Evolutionary conservation across 306 rosid species (phyloP).

Genomic region (Psophocarpus tetragonolobus): DNA sequence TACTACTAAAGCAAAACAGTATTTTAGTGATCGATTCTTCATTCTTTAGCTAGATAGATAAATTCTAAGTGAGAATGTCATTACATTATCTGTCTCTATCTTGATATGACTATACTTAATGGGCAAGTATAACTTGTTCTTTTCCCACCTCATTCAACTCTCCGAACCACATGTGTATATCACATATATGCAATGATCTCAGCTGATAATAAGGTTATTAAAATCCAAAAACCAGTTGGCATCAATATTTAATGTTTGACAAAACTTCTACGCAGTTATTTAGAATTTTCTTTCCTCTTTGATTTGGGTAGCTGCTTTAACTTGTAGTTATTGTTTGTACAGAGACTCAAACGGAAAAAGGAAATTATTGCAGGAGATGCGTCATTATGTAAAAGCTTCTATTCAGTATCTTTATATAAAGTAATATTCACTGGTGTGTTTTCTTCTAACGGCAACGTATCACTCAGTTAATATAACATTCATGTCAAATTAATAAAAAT

Average conservation of each 20-base stretch:
- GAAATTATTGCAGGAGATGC: background rate
- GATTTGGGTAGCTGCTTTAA: background rate
- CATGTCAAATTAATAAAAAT: background rate
- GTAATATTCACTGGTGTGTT: conserved; percentile 23
- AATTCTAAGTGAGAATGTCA: background rate
- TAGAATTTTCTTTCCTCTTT: conserved; percentile 11
- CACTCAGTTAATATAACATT: background rate
- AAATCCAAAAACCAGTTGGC: background rate
- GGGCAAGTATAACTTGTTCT: conserved; percentile 15
- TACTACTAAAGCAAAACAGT: conserved; percentile 11
- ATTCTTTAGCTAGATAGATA: conserved; percentile 10
- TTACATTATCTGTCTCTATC: conserved; percentile 28
- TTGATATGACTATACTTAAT: conserved; percentile 34
- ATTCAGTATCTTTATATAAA: conserved; percentile 19
- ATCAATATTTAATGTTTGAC: background rate
- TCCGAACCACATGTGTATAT: background rate
- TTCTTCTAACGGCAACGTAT: background rate
- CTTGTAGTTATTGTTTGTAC: background rate
- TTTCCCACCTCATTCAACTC: conserved; percentile 15
- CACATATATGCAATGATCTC: background rate
- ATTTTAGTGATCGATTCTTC: background rate
- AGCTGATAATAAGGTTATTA: conserved; percentile 4
- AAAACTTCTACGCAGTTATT: background rate
- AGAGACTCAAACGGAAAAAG: background rate
- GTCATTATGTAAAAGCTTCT: conserved; percentile 17